These are phyloP conservation scores for Diaporthe sp. DNA, from an alignment of 2,329 filamentous ascomycete genomes.

Conservation along the genomic window DNA sequence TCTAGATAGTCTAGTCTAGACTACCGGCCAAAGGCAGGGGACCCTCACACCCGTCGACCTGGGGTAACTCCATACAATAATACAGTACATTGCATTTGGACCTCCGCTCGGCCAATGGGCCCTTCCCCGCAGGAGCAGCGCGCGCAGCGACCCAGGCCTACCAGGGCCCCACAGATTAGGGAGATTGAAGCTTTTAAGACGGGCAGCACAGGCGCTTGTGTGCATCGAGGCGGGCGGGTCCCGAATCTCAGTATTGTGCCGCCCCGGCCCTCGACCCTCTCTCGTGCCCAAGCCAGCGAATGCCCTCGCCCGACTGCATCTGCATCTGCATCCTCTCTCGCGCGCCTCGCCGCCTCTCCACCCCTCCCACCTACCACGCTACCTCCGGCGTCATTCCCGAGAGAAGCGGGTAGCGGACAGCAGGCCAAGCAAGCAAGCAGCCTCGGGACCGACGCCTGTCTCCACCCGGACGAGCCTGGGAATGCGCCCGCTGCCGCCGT, in stretches of 20 bases:
- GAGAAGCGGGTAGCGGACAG: not conserved
- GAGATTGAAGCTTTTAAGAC: conserved; percentile 33
- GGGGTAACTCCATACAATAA: not conserved
- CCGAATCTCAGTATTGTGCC: not conserved
- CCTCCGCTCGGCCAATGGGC: not conserved
- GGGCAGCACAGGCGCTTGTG: conserved; percentile 20
- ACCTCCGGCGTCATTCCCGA: not conserved
- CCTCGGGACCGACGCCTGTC: conserved; percentile 4
- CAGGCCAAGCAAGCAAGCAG: not conserved
- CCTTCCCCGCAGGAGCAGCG: conserved; percentile 16
- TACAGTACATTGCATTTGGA: not conserved
- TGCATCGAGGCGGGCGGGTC: not conserved
- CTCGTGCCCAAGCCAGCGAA: not conserved
- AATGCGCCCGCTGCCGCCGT: conserved; percentile 22
- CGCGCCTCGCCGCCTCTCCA: not conserved
- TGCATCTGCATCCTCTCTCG: not conserved
- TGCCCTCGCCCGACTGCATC: not conserved
- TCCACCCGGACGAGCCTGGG: conserved; percentile 18
- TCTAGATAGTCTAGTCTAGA: not conserved
- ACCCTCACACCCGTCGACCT: not conserved
- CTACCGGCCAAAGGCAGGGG: not conserved
- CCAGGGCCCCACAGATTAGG: conserved; percentile 18
- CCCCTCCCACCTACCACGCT: not conserved
- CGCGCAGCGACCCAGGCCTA: not conserved
- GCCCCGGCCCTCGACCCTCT: not conserved